Evolutionary conservation across 768 basidiomycete species (phyloP).

Genomic region (Clitopilus hobsonii): DNA sequence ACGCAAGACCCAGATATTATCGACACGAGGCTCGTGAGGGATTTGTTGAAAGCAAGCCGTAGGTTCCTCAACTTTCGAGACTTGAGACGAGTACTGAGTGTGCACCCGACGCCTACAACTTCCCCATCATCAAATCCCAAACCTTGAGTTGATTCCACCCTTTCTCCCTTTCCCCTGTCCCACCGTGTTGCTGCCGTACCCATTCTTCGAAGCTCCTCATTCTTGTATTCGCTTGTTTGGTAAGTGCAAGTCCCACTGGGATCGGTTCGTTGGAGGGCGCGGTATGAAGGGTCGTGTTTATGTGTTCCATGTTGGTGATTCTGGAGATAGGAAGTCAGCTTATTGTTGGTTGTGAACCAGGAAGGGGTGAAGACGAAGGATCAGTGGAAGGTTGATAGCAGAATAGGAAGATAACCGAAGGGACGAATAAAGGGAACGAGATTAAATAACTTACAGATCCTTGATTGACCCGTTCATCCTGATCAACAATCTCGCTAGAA

Average conservation of each 20-base stretch:
- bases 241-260: slow-evolving; percentile 10
- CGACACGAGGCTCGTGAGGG: too few species aligned
- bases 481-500: slow-evolving; percentile 21
- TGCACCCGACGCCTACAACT: too few species aligned
- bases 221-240: slow-evolving; percentile 15
- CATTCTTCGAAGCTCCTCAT: slow-evolving; percentile 24
- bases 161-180: not conserved
- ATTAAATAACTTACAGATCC: slow-evolving; percentile 20
- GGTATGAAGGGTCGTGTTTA: slow-evolving; percentile 13
- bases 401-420: not conserved
- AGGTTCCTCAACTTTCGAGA: too few species aligned
- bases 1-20: too few species aligned
- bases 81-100: too few species aligned
- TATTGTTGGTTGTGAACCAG: too few species aligned
- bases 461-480: slow-evolving; percentile 22
- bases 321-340: slow-evolving; percentile 13
- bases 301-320: slow-evolving; percentile 20
- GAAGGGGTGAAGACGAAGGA: too few species aligned
- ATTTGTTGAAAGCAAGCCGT: too few species aligned
- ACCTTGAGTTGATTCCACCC: not conserved
- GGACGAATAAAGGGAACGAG: not conserved
- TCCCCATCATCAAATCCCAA: not conserved
- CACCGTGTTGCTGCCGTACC: slow-evolving; percentile 12
- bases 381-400: not conserved
- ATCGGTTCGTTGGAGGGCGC: not conserved